phyloP scores from a whole-genome alignment of 306 rosid genomes.

The Quercus mongolica region DNA sequence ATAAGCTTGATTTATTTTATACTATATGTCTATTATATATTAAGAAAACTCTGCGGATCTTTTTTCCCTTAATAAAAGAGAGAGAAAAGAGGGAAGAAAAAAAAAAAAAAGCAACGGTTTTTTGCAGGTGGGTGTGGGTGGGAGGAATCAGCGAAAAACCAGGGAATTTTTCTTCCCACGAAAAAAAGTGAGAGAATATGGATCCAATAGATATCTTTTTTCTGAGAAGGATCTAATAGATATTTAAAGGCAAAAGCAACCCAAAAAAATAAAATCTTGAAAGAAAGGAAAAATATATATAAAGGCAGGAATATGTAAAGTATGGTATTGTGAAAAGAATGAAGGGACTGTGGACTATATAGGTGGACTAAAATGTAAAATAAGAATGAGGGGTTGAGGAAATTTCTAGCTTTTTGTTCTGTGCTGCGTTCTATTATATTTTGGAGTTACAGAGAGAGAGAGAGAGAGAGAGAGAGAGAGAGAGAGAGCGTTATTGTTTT shows the following conservation, averaged over 20 bases:
- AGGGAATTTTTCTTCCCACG: slow-evolving; percentile 31
- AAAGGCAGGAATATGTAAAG: not conserved
- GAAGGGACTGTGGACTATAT: not conserved
- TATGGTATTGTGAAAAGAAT: not conserved
- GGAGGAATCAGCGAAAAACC: slow-evolving; percentile 33
- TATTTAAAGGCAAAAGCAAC: not conserved
- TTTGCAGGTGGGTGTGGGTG: slow-evolving; percentile 37
- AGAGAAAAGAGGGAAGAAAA: not conserved
- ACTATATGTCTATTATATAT: too few species aligned
- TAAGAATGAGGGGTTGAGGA: not conserved
- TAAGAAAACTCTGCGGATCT: not conserved
- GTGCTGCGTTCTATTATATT: not conserved
- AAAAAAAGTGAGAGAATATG: not conserved
- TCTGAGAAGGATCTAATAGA: not conserved
- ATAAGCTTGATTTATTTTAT: too few species aligned
- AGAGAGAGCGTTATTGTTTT: not conserved
- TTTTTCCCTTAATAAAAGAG: not conserved
- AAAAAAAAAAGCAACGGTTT: slow-evolving; percentile 31
- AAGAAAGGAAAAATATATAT: not conserved
- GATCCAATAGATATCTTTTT: not conserved
- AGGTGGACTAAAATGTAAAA: not conserved
- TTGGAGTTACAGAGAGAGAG: not conserved
- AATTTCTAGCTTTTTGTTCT: not conserved
- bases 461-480: not conserved
- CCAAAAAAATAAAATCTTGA: not conserved